Evolutionary conservation across 306 rosid species (phyloP).

Genomic region (Hylodesmum podocarpum): DNA sequence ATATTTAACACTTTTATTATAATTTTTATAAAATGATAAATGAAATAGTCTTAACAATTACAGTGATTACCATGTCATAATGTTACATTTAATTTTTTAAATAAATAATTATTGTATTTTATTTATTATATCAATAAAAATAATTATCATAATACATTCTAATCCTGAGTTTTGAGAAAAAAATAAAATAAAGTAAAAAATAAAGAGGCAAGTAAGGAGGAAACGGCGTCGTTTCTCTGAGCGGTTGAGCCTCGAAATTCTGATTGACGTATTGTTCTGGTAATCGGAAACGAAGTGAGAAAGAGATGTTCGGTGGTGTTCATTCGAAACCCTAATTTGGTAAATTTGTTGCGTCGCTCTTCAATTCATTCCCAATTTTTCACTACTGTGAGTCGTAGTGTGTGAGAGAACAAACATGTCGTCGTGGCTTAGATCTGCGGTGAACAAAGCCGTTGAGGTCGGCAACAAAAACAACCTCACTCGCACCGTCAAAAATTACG

Average conservation of each 20-base stretch:
- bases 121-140: too few relatives aligned
- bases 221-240: neutral
- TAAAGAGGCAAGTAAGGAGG: neutral
- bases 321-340: conserved; percentile 24
- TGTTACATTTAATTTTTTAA: too few relatives aligned
- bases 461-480: conserved; percentile 94
- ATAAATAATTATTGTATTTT: too few relatives aligned
- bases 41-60: too few relatives aligned
- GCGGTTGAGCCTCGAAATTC: neutral
- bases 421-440: conserved; percentile 95
- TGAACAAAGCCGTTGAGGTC: conserved; percentile 92
- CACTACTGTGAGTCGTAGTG: neutral
- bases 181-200: too few relatives aligned
- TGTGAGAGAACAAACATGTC: conserved; percentile 15
- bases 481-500: conserved; percentile 91
- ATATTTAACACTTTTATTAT: too few relatives aligned
- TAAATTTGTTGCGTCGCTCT: neutral
- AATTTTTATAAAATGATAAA: too few relatives aligned
- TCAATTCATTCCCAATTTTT: neutral
- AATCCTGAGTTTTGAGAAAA: too few relatives aligned
- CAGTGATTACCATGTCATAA: too few relatives aligned
- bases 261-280: neutral
- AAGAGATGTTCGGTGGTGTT: neutral
- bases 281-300: conserved; percentile 7
- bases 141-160: too few relatives aligned